phyloP scores from a whole-genome alignment of 352 stramenopile genomes.

The Globisporangium sylvaticum region DNA sequence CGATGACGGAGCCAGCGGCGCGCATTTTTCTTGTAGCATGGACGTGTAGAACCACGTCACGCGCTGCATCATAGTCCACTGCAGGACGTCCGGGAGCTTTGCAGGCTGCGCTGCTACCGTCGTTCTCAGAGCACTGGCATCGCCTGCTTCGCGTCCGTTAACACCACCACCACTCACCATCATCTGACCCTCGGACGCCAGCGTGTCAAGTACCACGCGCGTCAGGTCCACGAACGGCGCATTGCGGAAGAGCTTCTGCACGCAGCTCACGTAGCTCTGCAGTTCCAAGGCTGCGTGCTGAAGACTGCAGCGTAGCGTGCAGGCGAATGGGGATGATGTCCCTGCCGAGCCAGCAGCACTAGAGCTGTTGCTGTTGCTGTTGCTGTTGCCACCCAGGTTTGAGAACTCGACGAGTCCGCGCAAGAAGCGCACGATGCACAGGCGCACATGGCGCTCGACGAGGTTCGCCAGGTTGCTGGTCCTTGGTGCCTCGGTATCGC shows the following conservation, averaged over 20 bases:
- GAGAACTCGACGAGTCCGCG: slow-evolving; percentile 15
- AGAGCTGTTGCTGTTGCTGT: neutral
- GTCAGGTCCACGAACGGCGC: slow-evolving; percentile 6
- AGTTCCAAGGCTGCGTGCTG: slow-evolving; percentile 9
- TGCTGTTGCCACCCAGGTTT: neutral
- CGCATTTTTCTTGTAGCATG: slow-evolving; percentile 23
- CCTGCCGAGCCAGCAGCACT: neutral
- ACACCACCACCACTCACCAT: neutral
- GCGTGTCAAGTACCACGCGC: neutral
- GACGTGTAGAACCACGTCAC: slow-evolving; percentile 17
- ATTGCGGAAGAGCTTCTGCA: slow-evolving; percentile 19
- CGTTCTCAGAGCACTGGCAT: neutral
- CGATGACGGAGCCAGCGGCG: neutral
- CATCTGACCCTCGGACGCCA: neutral
- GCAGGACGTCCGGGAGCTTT: neutral
- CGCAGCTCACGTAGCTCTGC: slow-evolving; percentile 10
- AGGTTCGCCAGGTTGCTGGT: slow-evolving; percentile 5
- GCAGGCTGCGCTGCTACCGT: neutral
- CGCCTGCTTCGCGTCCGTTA: neutral
- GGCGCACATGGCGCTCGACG: slow-evolving; percentile 15
- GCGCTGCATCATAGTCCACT: slow-evolving; percentile 14
- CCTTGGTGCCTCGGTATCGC: neutral
- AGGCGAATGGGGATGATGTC: too few species aligned
- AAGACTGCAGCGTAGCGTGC: slow-evolving; percentile 13
- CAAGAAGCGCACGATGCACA: slow-evolving; percentile 23